Percentiles rank a stretch among this genome's conserved stretches.
phyloP scores from a whole-genome alignment of 2,329 filamentous ascomycete genomes.

The Biscogniauxia mediterranea region DNA sequence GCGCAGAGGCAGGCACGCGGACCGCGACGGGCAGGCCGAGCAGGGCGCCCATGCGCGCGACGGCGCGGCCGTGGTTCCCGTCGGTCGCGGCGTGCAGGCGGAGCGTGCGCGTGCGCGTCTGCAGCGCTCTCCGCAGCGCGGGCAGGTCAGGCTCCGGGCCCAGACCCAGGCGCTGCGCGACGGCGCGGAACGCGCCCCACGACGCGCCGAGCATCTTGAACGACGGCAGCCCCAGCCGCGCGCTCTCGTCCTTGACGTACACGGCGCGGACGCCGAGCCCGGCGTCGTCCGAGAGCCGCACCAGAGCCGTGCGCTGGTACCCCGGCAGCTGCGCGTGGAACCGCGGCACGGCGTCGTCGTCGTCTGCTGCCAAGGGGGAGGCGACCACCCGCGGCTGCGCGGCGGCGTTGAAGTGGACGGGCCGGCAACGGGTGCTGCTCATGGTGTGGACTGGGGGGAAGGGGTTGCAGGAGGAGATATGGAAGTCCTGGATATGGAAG shows the following conservation, averaged over 20 bases:
- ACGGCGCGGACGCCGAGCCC: constrained; percentile 56
- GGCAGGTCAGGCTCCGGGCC: constrained; percentile 27
- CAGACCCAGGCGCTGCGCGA: constrained; percentile 43
- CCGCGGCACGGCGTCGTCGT: neutral
- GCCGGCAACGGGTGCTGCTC: neutral
- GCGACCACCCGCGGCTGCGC: neutral
- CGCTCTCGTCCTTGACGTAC: constrained; percentile 69
- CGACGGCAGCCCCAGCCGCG: constrained; percentile 65
- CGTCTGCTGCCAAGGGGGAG: neutral
- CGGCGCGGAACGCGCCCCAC: constrained; percentile 64
- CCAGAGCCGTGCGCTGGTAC: neutral
- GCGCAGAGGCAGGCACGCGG: constrained; percentile 60
- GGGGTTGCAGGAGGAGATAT: no score
- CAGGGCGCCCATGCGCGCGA: constrained; percentile 64
- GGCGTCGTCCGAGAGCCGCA: constrained; percentile 34
- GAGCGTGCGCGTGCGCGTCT: constrained; percentile 12
- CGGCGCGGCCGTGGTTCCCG: constrained; percentile 74
- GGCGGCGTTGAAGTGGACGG: neutral
- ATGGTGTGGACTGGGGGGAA: neutral
- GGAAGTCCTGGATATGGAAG: neutral
- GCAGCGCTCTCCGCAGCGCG: constrained; percentile 12
- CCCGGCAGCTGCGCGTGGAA: neutral
- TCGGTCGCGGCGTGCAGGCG: constrained; percentile 64
- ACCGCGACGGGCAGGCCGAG: constrained; percentile 54
- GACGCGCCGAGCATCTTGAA: constrained; percentile 82